Evolutionary conservation across 1,139 yeast species (phyloP).

Genomic region (Yamadazyma kanchanaburiensis): DNA sequence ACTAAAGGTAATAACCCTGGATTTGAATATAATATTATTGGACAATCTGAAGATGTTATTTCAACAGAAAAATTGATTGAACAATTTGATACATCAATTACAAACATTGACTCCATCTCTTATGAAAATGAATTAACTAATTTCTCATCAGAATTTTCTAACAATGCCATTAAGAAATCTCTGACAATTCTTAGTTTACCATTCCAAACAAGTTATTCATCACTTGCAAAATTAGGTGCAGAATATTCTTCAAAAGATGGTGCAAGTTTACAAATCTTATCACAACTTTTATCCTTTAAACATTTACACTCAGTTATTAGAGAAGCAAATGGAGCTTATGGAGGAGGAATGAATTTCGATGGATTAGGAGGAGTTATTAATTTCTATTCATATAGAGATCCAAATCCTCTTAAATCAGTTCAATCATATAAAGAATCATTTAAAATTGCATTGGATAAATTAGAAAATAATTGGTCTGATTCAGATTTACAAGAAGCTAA

Average conservation of each 20-base stretch:
- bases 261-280: conserved; percentile 77
- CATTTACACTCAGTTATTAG: conserved; percentile 86
- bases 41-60: conserved; percentile 42
- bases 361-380: conserved; percentile 79
- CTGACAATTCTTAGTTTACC: conserved; percentile 67
- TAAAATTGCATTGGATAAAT: conserved; percentile 49
- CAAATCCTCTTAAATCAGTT: conserved; percentile 73
- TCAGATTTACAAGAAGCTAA: conserved; percentile 86
- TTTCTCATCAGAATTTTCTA: conserved; percentile 10
- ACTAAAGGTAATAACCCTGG: conserved; percentile 15
- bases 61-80: conserved; percentile 41
- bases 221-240: conserved; percentile 66
- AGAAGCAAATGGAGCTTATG: conserved; percentile 97
- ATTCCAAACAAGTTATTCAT: conserved; percentile 84
- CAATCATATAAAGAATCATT: conserved; percentile 60
- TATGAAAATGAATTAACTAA: conserved; percentile 9
- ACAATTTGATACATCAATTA: conserved; percentile 26
- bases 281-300: conserved; percentile 79
- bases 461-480: conserved; percentile 43
- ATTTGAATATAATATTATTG: conserved; percentile 57
- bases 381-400: conserved; percentile 91
- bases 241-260: conserved; percentile 71
- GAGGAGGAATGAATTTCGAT: conserved; percentile 87
- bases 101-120: conserved; percentile 1
- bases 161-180: conserved; percentile 5